A percentile compares a stretch with the other conserved stretches of the same genome.
Conservation (phyloP, 495 filamentous ascomycete species). For the Neurospora sp. region DNA sequence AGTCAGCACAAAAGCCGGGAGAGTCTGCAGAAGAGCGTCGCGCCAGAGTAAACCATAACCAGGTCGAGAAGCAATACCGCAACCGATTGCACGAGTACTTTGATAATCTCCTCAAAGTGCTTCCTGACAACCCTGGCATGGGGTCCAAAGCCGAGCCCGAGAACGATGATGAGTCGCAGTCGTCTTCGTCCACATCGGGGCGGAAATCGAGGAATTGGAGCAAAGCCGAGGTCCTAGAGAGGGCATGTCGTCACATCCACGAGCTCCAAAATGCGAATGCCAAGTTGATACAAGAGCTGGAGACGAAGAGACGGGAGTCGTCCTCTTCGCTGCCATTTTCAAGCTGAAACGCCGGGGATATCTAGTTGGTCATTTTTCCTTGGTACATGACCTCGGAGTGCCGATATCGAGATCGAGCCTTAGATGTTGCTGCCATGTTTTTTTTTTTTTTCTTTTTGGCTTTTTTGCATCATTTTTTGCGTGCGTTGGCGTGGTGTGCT, state of each 20-base stretch:
- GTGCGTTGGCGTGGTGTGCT: background rate
- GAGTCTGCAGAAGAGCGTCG: constrained; percentile 16
- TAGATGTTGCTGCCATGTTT: background rate
- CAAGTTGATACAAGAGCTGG: background rate
- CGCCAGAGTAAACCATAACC: constrained; percentile 19
- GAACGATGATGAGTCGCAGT: background rate
- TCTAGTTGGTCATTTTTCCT: background rate
- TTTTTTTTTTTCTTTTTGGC: background rate
- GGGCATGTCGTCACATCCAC: constrained; percentile 14
- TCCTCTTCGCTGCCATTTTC: background rate
- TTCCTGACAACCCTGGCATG: constrained; percentile 7
- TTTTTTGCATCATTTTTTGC: background rate
- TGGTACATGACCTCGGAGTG: background rate
- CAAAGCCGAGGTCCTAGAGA: constrained; percentile 23
- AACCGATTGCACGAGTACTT: constrained; percentile 21
- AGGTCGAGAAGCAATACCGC: constrained; percentile 24
- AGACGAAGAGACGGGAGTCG: background rate
- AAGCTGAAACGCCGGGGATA: background rate
- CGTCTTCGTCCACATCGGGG: background rate
- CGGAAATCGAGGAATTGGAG: constrained; percentile 6
- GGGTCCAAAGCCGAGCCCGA: background rate
- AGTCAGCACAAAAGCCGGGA: constrained; percentile 4
- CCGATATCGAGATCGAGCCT: background rate
- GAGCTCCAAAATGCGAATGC: background rate
- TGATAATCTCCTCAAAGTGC: constrained; percentile 15